These are phyloP conservation scores for Mortierella sp. DNA, from an alignment of 371 early-diverging fungal species.

Conservation along the genomic window DNA sequence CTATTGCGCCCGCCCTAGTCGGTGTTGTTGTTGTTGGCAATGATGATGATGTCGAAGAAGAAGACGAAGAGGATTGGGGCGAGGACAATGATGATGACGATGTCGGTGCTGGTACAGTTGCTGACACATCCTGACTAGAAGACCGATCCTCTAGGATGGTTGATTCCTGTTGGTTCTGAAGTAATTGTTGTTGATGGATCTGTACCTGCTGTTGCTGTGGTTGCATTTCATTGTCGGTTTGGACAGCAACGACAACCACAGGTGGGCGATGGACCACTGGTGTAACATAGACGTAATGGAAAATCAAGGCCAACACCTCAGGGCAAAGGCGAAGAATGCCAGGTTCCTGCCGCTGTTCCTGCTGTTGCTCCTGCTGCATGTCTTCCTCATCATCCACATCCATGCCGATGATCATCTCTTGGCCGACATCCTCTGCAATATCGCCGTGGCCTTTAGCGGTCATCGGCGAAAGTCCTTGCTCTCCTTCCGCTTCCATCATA, in stretches of 20 bases:
- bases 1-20: constrained; percentile 1
- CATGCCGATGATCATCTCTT: constrained; percentile 2
- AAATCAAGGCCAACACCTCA: constrained; percentile 51
- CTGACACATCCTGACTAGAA: constrained; percentile 10
- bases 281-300: constrained; percentile 56
- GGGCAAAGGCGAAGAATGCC: constrained; percentile 54
- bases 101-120: background rate
- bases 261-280: constrained; percentile 47
- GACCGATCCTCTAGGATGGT: constrained; percentile 6
- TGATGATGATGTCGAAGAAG: constrained; percentile 6
- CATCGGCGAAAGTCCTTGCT: too few relatives aligned
- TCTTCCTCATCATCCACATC: background rate
- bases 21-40: background rate
- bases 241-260: background rate
- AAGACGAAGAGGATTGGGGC: background rate
- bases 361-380: background rate
- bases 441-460: too few relatives aligned
- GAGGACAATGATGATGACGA: background rate
- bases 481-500: constrained; percentile 13
- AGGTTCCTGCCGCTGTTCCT: constrained; percentile 26
- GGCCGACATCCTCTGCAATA: background rate
- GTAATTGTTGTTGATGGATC: background rate
- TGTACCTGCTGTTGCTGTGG: background rate
- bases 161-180: constrained; percentile 2
- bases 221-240: constrained; percentile 3